Evolutionary conservation across 2,329 filamentous ascomycete species (phyloP).

Genomic region (Colletotrichum agaves): DNA sequence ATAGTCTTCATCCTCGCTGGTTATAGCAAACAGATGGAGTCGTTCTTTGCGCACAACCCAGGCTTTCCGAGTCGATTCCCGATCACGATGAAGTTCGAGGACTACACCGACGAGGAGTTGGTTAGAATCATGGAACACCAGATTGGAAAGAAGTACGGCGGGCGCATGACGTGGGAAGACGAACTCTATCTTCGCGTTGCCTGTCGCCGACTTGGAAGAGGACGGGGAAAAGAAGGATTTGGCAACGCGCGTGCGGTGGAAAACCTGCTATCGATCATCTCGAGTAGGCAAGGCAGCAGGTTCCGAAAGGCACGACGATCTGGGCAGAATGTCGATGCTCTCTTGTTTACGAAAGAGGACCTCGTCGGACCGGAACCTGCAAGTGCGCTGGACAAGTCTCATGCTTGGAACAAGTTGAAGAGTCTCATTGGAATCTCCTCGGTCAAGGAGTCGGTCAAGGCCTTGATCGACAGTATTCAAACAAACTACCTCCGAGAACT

Average conservation of each 20-base stretch:
- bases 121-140: slow-evolving; percentile 67
- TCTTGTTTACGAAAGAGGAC: slow-evolving; percentile 72
- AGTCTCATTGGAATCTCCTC: slow-evolving; percentile 66
- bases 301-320: slow-evolving; percentile 58
- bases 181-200: slow-evolving; percentile 74
- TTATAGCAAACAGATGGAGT: slow-evolving; percentile 80
- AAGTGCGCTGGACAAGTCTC: slow-evolving; percentile 59
- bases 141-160: slow-evolving; percentile 64
- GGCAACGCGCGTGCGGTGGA: slow-evolving; percentile 78
- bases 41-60: slow-evolving; percentile 79
- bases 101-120: slow-evolving; percentile 75
- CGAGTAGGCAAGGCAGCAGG: slow-evolving; percentile 67
- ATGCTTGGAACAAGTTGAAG: slow-evolving; percentile 68
- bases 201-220: slow-evolving; percentile 68
- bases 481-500: slow-evolving; percentile 76
- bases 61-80: slow-evolving; percentile 78
- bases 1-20: slow-evolving; percentile 79
- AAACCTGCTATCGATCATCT: slow-evolving; percentile 66
- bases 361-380: slow-evolving; percentile 76
- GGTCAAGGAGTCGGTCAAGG: slow-evolving; percentile 71
- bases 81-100: slow-evolving; percentile 71
- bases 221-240: slow-evolving; percentile 73
- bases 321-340: slow-evolving; percentile 60
- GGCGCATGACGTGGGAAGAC: slow-evolving; percentile 68
- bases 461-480: slow-evolving; percentile 69